Base-by-base conservation (phyloP, 805 yeast genomes). In the Sugiyamaella smithiae region DNA sequence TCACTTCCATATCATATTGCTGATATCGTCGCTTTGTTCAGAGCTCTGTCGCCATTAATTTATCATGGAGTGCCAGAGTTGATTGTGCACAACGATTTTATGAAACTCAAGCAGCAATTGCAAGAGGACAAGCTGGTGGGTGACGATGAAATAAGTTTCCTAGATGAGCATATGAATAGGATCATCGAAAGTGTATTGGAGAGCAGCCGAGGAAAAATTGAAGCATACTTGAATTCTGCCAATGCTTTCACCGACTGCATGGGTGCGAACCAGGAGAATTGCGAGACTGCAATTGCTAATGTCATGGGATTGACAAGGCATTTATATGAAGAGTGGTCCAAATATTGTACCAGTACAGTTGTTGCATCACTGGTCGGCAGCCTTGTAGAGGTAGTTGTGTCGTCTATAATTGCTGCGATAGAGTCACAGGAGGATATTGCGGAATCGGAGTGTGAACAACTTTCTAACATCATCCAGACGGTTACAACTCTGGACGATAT, bases 391-490 rank as follows among this genome's bases (percentile, higher is more conserved):
- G 53, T 49, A n/a, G 46, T 57, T 1, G 62, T 61, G 2, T 52
- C 53, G 4, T 32, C 54, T 3, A 45, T 62, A 3, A 54, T 61
- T 12, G 31, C 33, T 1, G 46, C 44, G 4, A 49, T 66, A 5
- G 60, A 56, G 35, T 40, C 50, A 2, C 45, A 50, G 29, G 49
- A 43, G n/a, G 68, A 62, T 22, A 65, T 67, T 38, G 55, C 67
- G 1, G 67, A 57, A 26, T 54, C 44, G 11, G 68, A 67, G 26
- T 53, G 55, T 7, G 46, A 36, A 12, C 61, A 57, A 23, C 47
- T 58, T 22, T 43, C 58, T 14, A 43, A 48, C 19, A 40, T 57
- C 9, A 44, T 58, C 11, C 36, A 47, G 26, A 23, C 40, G n/a
- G 49, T 58, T 11, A 36, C 48, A 4, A 17, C 17, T 3, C 37